phyloP scores from a whole-genome alignment of 352 stramenopile species.

The Phytopythium helicoides region DNA sequence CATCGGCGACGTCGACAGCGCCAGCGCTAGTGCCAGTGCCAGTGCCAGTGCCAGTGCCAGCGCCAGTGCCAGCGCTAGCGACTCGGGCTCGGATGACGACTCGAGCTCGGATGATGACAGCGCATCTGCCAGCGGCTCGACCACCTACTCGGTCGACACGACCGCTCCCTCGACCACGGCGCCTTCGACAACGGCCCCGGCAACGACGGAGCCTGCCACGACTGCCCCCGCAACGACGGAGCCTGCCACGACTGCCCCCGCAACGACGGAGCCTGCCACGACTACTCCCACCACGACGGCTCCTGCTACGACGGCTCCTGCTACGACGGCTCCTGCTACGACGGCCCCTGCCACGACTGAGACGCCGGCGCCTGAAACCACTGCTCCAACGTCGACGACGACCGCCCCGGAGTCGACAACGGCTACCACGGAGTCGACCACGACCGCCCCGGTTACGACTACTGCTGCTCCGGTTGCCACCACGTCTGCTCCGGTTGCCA shows the following conservation, averaged over 20 bases:
- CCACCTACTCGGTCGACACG: neutral
- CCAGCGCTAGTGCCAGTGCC: slow-evolving; percentile 3
- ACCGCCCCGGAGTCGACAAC: slow-evolving; percentile 5
- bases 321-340: slow-evolving; percentile 1
- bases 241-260: neutral
- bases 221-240: slow-evolving; percentile 1
- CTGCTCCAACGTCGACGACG: slow-evolving; percentile 5
- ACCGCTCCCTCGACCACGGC: slow-evolving; percentile 9
- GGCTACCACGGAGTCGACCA: neutral
- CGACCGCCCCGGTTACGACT: slow-evolving; percentile 1
- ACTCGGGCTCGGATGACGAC: slow-evolving; percentile 1
- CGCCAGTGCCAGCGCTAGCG: slow-evolving; percentile 2
- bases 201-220: slow-evolving; percentile 6
- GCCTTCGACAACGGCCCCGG: slow-evolving; percentile 1
- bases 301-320: neutral
- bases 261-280: slow-evolving; percentile 1
- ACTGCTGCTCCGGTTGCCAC: slow-evolving; percentile 5
- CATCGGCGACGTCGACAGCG: slow-evolving; percentile 10
- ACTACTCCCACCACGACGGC: neutral
- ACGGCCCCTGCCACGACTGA: slow-evolving; percentile 1
- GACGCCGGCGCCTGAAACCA: slow-evolving; percentile 1
- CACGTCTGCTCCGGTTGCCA: slow-evolving; percentile 4
- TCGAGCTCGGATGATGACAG: neutral
- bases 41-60: no score
- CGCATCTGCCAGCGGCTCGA: neutral